Conservation (phyloP, 2,329 filamentous ascomycete species). For the Alternaria triticina region DNA sequence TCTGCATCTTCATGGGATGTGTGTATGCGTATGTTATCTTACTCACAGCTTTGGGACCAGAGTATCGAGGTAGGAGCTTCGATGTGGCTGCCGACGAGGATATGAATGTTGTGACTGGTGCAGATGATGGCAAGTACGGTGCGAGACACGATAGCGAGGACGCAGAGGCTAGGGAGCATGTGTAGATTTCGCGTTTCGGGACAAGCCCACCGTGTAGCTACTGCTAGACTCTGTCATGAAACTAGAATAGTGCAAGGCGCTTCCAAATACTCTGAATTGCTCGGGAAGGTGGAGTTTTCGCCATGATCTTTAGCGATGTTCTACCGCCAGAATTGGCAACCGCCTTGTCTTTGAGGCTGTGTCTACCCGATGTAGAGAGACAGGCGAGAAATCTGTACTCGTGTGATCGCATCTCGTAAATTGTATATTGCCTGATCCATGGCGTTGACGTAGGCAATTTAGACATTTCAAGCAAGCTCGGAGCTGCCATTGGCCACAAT, state of each 20-base stretch:
- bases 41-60: conserved; percentile 67
- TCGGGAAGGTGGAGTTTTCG: neutral
- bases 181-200: neutral
- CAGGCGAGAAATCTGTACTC: neutral
- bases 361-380: neutral
- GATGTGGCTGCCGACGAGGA: conserved; percentile 44
- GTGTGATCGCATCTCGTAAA: neutral
- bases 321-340: neutral
- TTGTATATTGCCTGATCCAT: neutral
- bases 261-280: too few species aligned
- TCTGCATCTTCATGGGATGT: conserved; percentile 89
- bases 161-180: neutral
- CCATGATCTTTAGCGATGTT: neutral
- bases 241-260: neutral
- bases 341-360: neutral
- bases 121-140: conserved; percentile 12
- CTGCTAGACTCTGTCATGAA: neutral
- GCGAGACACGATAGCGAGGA: conserved; percentile 13
- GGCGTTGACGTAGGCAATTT: conserved; percentile 12
- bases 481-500: neutral
- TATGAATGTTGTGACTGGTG: conserved; percentile 35
- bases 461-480: neutral
- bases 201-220: neutral
- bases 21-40: conserved; percentile 71
- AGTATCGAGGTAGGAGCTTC: conserved; percentile 50